These are phyloP conservation scores for Fusarium pseudoanthophilum DNA, from an alignment of 2,329 filamentous ascomycete species.

Conservation along the genomic window DNA sequence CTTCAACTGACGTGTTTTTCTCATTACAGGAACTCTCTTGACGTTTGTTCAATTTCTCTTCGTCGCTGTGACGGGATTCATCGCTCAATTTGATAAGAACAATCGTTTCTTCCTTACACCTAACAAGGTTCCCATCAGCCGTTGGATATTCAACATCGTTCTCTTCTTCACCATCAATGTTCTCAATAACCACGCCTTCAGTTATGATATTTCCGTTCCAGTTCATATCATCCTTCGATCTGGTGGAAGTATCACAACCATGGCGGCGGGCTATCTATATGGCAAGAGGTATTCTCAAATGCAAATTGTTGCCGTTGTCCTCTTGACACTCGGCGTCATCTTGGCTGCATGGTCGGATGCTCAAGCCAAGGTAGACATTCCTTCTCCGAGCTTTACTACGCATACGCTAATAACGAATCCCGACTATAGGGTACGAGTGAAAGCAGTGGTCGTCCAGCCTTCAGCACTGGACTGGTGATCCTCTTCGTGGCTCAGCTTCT, in stretches of 20 bases:
- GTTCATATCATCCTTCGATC: slow-evolving; percentile 97
- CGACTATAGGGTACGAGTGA: slow-evolving; percentile 29
- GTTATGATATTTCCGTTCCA: slow-evolving; percentile 94
- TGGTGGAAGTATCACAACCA: slow-evolving; percentile 94
- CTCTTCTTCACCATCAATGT: slow-evolving; percentile 96
- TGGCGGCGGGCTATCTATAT: slow-evolving; percentile 86
- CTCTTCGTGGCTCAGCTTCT: slow-evolving; percentile 89
- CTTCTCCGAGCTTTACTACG: not conserved
- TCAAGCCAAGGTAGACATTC: slow-evolving; percentile 75
- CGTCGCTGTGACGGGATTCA: slow-evolving; percentile 80
- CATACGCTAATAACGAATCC: not conserved
- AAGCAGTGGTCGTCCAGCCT: slow-evolving; percentile 44
- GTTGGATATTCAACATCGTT: slow-evolving; percentile 89
- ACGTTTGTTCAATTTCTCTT: slow-evolving; percentile 92
- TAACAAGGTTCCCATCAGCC: slow-evolving; percentile 82
- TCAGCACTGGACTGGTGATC: slow-evolving; percentile 76
- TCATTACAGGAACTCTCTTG: slow-evolving; percentile 75
- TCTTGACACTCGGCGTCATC: slow-evolving; percentile 88
- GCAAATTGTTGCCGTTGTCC: slow-evolving; percentile 82
- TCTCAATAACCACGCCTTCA: slow-evolving; percentile 97
- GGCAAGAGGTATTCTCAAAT: slow-evolving; percentile 85
- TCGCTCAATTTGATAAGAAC: slow-evolving; percentile 76
- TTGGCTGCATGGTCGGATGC: slow-evolving; percentile 91
- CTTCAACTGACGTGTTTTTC: slow-evolving; percentile 27
- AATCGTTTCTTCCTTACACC: slow-evolving; percentile 78